phyloP scores from a whole-genome alignment of 1,284 basidiomycete genomes.

The Apiotrichum laibachii region DNA sequence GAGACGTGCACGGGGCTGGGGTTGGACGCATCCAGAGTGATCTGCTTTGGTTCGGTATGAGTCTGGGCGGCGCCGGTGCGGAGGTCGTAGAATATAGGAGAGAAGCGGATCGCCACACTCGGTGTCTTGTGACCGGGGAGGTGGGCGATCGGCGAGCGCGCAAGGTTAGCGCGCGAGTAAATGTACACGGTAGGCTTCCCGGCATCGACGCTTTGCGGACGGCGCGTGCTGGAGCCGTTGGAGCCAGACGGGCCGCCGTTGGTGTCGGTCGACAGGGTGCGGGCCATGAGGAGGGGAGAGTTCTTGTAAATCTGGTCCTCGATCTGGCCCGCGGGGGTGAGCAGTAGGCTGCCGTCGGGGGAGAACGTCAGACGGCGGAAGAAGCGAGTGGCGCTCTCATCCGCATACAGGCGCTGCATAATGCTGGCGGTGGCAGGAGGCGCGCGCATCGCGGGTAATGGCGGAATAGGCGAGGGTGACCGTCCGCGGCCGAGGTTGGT shows the following conservation, averaged over 20 bases:
- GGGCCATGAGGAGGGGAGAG: conserved; percentile 52
- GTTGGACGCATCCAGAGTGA: conserved; percentile 71
- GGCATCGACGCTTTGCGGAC: conserved; percentile 50
- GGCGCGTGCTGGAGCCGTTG: conserved; percentile 36
- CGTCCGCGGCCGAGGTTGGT: conserved; percentile 56
- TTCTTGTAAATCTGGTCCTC: conserved; percentile 71
- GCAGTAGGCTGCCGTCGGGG: conserved; percentile 85
- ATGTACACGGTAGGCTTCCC: conserved; percentile 78
- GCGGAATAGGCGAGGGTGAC: conserved; percentile 86
- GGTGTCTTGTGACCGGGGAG: conserved; percentile 95
- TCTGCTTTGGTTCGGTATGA: conserved; percentile 54
- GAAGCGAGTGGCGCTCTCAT: conserved; percentile 93
- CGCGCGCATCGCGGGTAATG: conserved; percentile 75
- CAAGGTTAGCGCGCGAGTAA: conserved; percentile 91
- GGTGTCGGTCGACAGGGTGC: conserved; percentile 40
- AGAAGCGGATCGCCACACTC: conserved; percentile 89
- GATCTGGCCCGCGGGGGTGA: conserved; percentile 95
- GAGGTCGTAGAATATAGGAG: conserved; percentile 86
- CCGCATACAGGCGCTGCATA: conserved; percentile 73
- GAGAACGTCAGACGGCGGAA: conserved; percentile 92
- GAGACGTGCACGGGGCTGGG: conserved; percentile 43
- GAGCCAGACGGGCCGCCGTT: conserved; percentile 26
- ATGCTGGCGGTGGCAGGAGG: conserved; percentile 47
- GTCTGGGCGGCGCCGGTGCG: conserved; percentile 57
- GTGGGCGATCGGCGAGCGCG: conserved; percentile 85